phyloP scores from a whole-genome alignment of 2,329 filamentous ascomycete genomes.

The Penicillium olsonii region DNA sequence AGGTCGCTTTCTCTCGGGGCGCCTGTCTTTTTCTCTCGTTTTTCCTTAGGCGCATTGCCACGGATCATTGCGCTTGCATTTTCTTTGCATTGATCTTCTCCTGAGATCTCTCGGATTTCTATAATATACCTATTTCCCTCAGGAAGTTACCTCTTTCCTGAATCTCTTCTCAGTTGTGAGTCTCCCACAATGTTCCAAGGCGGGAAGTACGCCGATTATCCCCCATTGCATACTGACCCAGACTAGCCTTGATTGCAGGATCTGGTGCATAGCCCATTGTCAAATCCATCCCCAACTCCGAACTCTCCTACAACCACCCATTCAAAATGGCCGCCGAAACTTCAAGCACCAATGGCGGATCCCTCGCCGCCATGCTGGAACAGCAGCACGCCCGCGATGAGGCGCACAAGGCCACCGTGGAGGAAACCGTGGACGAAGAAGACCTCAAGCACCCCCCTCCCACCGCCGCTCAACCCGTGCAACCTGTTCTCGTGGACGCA shows the following conservation, averaged over 20 bases:
- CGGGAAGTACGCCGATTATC: neutral
- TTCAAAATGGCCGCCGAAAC: conserved; percentile 38
- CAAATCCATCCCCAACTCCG: conserved; percentile 2
- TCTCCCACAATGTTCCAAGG: neutral
- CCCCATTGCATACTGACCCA: conserved; percentile 17
- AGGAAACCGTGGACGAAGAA: conserved; percentile 81
- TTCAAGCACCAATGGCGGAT: conserved; percentile 39
- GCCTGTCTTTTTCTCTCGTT: conserved; percentile 20
- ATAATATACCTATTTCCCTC: conserved; percentile 3
- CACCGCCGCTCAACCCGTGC: conserved; percentile 37
- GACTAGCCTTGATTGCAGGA: conserved; percentile 19
- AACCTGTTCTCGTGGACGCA: conserved; percentile 11
- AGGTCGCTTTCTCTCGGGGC: conserved; percentile 16
- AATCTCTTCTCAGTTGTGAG: conserved; percentile 8
- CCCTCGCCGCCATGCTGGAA: conserved; percentile 55
- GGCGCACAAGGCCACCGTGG: conserved; percentile 67
- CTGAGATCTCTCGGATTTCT: neutral
- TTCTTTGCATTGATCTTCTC: neutral
- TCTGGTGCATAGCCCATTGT: conserved; percentile 12
- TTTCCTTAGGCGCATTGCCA: conserved; percentile 17
- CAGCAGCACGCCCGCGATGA: conserved; percentile 56
- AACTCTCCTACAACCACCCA: conserved; percentile 6
- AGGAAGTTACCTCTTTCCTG: neutral
- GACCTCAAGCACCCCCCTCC: conserved; percentile 61
- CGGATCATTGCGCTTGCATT: conserved; percentile 11